Conservation (phyloP, 352 stramenopile genomes). For the Phytophthora sp. region DNA sequence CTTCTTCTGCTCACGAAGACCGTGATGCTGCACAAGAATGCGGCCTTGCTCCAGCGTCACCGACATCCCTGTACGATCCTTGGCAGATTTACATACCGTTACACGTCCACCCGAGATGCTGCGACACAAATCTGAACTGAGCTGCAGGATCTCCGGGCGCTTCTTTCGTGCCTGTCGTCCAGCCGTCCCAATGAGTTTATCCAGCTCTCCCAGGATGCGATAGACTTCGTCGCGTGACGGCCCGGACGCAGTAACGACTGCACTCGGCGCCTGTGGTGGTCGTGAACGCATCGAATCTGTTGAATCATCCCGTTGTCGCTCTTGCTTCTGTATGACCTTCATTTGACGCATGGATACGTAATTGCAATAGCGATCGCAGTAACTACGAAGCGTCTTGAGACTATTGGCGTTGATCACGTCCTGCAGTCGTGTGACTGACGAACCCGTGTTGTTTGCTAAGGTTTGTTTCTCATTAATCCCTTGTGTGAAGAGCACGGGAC, state of each 20-base stretch:
- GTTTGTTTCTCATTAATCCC: constrained; percentile 95
- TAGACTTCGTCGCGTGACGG: constrained; percentile 62
- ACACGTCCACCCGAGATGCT: constrained; percentile 88
- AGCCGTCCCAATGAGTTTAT: constrained; percentile 74
- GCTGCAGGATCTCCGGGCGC: constrained; percentile 84
- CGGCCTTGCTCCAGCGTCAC: constrained; percentile 95
- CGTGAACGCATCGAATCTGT: constrained; percentile 11
- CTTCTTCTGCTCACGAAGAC: constrained; percentile 75
- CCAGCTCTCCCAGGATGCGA: constrained; percentile 60
- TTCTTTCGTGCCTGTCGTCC: constrained; percentile 79
- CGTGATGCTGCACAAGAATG: constrained; percentile 84
- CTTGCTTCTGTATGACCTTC: constrained; percentile 35
- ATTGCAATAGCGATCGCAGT: constrained; percentile 82
- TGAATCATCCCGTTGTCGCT: constrained; percentile 22
- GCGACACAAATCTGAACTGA: constrained; percentile 83
- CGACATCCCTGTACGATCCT: constrained; percentile 98
- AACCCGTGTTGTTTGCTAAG: constrained; percentile 89
- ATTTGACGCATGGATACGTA: constrained; percentile 58
- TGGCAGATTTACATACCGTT: constrained; percentile 98
- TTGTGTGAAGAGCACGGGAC: constrained; percentile 83
- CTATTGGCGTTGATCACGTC: constrained; percentile 85
- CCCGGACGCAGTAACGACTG: constrained; percentile 10
- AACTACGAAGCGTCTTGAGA: constrained; percentile 67
- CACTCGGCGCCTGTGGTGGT: constrained; percentile 1
- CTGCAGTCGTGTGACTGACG: constrained; percentile 76